A percentile compares a stretch with the other conserved stretches of the same genome.
These are phyloP conservation scores for Cyclostephanos invisitatus DNA, from an alignment of 108 stramenopile species.

Conservation along the genomic window DNA sequence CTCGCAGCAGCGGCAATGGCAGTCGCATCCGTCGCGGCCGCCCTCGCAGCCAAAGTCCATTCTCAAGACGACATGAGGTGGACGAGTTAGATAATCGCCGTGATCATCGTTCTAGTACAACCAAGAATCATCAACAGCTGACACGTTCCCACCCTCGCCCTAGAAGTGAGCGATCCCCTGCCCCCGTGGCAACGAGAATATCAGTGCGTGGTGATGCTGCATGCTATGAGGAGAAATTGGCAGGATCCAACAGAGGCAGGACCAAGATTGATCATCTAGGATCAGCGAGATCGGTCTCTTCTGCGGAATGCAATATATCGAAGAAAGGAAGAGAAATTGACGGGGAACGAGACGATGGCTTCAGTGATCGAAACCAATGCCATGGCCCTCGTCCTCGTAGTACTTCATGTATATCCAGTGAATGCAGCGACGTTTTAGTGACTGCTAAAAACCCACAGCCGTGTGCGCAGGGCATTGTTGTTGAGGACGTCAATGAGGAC, in stretches of 20 bases:
- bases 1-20: not conserved
- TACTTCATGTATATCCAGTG: not conserved
- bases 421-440: not conserved
- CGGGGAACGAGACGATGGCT: too few species aligned
- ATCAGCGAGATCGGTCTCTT: not conserved
- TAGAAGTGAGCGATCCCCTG: not conserved
- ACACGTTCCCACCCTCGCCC: not conserved
- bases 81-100: not conserved
- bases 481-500: constrained; percentile 10
- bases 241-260: not conserved
- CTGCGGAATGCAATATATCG: too few species aligned
- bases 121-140: not conserved
- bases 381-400: not conserved
- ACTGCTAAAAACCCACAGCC: not conserved
- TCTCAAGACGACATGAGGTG: not conserved
- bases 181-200: not conserved
- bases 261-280: not conserved
- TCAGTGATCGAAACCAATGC: not conserved
- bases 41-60: constrained; percentile 10
- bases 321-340: too few species aligned
- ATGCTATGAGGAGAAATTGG: not conserved
- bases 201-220: not conserved
- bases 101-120: constrained; percentile 1
- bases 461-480: not conserved
- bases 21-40: not conserved